These are phyloP conservation scores for Udeniomyces megalosporus DNA, from an alignment of 768 basidiomycete genomes.

Conservation along the genomic window DNA sequence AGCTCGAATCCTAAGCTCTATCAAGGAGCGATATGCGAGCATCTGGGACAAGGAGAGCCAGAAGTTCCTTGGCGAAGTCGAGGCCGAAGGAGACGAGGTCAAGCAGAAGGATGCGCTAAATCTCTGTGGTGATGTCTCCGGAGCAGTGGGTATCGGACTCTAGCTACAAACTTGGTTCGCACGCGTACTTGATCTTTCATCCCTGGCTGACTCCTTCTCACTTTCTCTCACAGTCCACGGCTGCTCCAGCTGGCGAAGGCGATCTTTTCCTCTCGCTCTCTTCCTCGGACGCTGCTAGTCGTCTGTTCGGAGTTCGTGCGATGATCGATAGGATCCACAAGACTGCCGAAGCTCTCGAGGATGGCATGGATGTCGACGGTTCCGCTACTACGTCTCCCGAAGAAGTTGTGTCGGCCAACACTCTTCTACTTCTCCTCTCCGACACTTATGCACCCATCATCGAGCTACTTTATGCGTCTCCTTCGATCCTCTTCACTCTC, in stretches of 20 bases:
- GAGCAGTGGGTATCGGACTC: too few relatives aligned
- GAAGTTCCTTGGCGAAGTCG: background rate
- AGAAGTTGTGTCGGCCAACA: constrained; percentile 31
- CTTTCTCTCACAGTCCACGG: background rate
- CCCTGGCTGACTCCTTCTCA: too few relatives aligned
- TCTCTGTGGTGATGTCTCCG: constrained; percentile 2
- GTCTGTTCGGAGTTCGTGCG: constrained; percentile 5
- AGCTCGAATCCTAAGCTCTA: background rate
- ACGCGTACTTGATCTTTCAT: too few relatives aligned
- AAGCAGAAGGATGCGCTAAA: constrained; percentile 4
- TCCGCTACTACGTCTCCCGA: background rate
- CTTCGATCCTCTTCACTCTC: constrained; percentile 35
- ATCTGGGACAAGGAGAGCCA: constrained; percentile 11
- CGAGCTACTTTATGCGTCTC: constrained; percentile 47
- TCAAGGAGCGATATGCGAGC: constrained; percentile 10
- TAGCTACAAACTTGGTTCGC: too few relatives aligned
- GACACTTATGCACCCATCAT: constrained; percentile 50
- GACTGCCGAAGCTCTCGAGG: background rate
- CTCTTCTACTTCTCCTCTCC: constrained; percentile 42
- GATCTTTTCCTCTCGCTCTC: constrained; percentile 11
- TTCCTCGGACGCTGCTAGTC: constrained; percentile 8
- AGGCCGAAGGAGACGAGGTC: background rate
- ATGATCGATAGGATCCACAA: constrained; percentile 6
- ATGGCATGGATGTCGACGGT: constrained; percentile 12
- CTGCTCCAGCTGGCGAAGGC: background rate